Evolutionary conservation across 176 grass and related monocot species (phyloP), one percentile per base, ranked within the genome.

Genomic region (Oryza coarctata): DNA sequence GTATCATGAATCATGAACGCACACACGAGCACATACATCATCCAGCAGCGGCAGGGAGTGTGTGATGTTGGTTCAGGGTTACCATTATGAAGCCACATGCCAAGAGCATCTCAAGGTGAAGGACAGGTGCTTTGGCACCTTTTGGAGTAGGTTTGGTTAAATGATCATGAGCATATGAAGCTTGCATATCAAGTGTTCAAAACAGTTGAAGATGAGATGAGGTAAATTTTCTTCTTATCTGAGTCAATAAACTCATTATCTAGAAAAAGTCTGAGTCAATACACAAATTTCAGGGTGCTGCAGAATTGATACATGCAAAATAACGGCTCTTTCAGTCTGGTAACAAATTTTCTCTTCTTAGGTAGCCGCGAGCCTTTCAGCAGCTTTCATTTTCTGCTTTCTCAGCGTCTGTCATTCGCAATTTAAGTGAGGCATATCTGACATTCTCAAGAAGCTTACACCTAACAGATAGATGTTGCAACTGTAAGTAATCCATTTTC

Each of bases 41-140:
- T 63, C 78, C 6, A 34, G 45, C 20, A 14, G 33, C 34, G 67
- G 28, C 58, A 77, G 34, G 7, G 55, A 65, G 14, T n/a, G 33
- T n/a, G 27, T 12, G 39, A 26, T 73, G 14, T 28, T 66, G 41
- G 43, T 66, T 64, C 83, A 86, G 50, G 18, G 33, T 36, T 72
- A 31, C 33, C 58, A 86, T 73, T 23, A 82, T 82, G 27, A 77
- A 69, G 61, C 15, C 64, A 77, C 65, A 40, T 82, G 72, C 64
- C 65, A 72, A 33, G 61, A 77, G 50, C 76, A 80, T n/a, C 84
- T 77, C 47, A 15, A 77, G 62, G 20, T 61, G 27, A 22, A 81
- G 28, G 55, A 60, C 20, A 80, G 70, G 27, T 80, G 41, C 77
- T 65, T 83, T 55, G 60, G 65, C 65, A 71, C 68, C 22, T 66